These are phyloP conservation scores for Coccomyxa sp. DNA, from an alignment of 139 green algal species.

Conservation along the genomic window DNA sequence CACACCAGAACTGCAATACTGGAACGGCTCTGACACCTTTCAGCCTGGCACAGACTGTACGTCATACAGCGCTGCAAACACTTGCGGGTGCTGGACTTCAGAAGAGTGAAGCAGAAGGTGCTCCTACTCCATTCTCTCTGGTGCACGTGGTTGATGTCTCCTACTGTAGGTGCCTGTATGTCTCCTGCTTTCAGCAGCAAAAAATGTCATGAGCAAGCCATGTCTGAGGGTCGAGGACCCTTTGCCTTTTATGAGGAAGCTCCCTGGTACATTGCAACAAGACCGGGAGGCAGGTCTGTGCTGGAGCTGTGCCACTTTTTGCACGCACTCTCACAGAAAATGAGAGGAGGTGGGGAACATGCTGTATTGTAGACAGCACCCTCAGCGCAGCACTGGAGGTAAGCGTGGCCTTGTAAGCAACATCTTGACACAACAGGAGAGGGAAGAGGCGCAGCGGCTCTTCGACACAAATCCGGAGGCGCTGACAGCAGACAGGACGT, in stretches of 20 bases:
- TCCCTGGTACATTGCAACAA: too few species aligned
- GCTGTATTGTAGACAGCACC: background rate
- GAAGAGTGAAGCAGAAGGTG: constrained; percentile 89
- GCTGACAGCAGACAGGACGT: constrained; percentile 51
- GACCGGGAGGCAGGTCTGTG: too few species aligned
- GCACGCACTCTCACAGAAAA: too few species aligned
- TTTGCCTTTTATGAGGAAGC: too few species aligned
- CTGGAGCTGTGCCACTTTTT: too few species aligned
- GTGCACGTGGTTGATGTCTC: too few species aligned
- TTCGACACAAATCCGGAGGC: constrained; percentile 38
- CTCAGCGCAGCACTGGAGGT: background rate
- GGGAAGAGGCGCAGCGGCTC: constrained; percentile 58
- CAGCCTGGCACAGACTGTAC: constrained; percentile 64
- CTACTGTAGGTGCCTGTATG: too few species aligned
- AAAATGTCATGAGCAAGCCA: too few species aligned
- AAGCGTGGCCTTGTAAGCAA: background rate
- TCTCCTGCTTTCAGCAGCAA: too few species aligned
- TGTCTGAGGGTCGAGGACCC: too few species aligned
- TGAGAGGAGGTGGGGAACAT: too few species aligned
- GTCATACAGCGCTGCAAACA: constrained; percentile 66
- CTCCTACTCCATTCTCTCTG: too few species aligned
- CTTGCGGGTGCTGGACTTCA: constrained; percentile 92
- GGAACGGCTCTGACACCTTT: background rate
- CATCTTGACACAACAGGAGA: constrained; percentile 45
- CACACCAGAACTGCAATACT: background rate